Evolutionary conservation across 371 early-diverging fungal genomes (phyloP).

Genomic region (Rhizomucor pusillus): DNA sequence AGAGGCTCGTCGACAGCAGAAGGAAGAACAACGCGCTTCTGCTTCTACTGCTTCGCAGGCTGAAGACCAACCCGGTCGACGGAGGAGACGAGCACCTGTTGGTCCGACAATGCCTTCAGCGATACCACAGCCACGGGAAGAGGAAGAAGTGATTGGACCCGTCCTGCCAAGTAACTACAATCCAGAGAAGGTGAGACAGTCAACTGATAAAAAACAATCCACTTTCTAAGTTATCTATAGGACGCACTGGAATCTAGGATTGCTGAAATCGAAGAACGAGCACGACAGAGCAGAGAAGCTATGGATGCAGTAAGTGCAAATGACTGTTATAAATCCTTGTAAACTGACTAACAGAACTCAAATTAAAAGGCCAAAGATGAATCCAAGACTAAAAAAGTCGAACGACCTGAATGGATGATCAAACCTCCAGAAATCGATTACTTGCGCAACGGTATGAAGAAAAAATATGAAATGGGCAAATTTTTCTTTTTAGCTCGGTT

Average conservation of each 20-base stretch:
- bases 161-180: constrained; percentile 42
- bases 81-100: constrained; percentile 37
- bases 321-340: neutral
- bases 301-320: constrained; percentile 28
- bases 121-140: constrained; percentile 18
- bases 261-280: constrained; percentile 33
- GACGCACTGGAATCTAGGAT: constrained; percentile 31
- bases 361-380: constrained; percentile 14
- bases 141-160: constrained; percentile 56
- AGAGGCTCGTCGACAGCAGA: constrained; percentile 27
- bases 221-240: constrained; percentile 8
- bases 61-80: neutral
- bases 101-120: constrained; percentile 45
- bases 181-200: constrained; percentile 28
- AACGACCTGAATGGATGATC: constrained; percentile 70
- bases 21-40: neutral
- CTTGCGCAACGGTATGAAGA: constrained; percentile 39
- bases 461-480: neutral
- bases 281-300: constrained; percentile 28
- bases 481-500: neutral
- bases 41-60: too few relatives aligned
- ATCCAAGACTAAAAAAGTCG: constrained; percentile 25
- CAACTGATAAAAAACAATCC: constrained; percentile 14
- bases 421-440: constrained; percentile 62
- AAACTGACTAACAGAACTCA: neutral